Conservation (phyloP, 148 eudicot genomes). For the Drosera capensis region DNA sequence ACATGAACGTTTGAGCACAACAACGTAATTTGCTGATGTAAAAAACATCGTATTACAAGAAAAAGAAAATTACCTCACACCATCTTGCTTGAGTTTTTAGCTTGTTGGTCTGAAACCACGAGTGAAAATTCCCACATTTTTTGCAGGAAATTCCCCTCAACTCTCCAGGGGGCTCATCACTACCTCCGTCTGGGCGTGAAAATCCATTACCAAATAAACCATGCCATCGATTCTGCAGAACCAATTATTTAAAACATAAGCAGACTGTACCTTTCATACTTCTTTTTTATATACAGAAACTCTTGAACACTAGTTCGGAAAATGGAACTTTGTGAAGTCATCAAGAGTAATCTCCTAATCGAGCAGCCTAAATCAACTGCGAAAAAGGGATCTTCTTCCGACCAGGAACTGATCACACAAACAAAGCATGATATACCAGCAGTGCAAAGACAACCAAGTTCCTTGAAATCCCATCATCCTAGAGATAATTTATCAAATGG, state of each 20-base stretch:
- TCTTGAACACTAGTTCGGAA: background rate
- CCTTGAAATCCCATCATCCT: too few relatives aligned
- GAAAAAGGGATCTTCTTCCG: too few relatives aligned
- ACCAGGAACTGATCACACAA: too few relatives aligned
- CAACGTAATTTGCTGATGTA: background rate
- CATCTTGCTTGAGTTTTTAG: slow-evolving; percentile 82
- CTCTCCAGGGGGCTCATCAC: slow-evolving; percentile 53
- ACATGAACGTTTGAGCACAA: background rate
- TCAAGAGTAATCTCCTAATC: too few relatives aligned
- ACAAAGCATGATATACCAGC: too few relatives aligned
- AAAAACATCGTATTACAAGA: background rate
- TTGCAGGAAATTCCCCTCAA: slow-evolving; percentile 70
- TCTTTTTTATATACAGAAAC: background rate
- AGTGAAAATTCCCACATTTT: slow-evolving; percentile 76
- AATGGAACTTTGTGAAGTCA: too few relatives aligned
- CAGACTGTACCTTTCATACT: background rate
- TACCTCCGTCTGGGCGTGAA: slow-evolving; percentile 44
- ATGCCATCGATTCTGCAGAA: slow-evolving; percentile 50
- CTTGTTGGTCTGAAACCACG: slow-evolving; percentile 72
- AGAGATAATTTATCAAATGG: too few relatives aligned
- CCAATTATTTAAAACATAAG: slow-evolving; percentile 8
- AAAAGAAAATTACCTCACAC: slow-evolving; percentile 59
- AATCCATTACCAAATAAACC: slow-evolving; percentile 55
- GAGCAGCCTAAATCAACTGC: too few relatives aligned
- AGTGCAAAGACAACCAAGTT: too few relatives aligned